Evolutionary conservation across 2,329 filamentous ascomycete species (phyloP).

Genomic region (Pleoardoris graminearum): DNA sequence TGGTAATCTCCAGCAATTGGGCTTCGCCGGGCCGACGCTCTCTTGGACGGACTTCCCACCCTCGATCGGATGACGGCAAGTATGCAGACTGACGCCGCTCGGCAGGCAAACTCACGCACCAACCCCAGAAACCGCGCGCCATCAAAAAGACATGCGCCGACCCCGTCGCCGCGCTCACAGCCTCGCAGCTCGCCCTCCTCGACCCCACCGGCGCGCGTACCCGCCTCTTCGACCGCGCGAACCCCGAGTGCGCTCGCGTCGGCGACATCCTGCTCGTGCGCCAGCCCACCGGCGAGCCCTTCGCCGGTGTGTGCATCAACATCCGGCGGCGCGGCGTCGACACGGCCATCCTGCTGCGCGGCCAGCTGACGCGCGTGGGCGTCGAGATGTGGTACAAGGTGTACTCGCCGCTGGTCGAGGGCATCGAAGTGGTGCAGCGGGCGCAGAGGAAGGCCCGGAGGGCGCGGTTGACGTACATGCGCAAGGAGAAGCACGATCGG

Average conservation of each 20-base stretch:
- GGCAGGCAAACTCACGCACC: constrained; percentile 1
- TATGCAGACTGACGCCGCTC: constrained; percentile 11
- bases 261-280: constrained; percentile 93
- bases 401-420: constrained; percentile 84
- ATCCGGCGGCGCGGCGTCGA: constrained; percentile 86
- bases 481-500: constrained; percentile 50
- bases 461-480: constrained; percentile 88
- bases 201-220: constrained; percentile 85
- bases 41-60: too few species aligned
- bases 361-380: constrained; percentile 81
- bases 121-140: constrained; percentile 54
- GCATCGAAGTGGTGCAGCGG: constrained; percentile 91
- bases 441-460: constrained; percentile 81
- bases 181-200: constrained; percentile 70
- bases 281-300: constrained; percentile 82
- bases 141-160: constrained; percentile 62
- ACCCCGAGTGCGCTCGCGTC: constrained; percentile 76
- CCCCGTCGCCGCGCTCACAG: constrained; percentile 69
- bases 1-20: too few species aligned
- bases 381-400: constrained; percentile 99
- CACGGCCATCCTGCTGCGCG: constrained; percentile 82
- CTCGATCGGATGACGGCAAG: too few species aligned
- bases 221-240: constrained; percentile 76
- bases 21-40: too few species aligned
- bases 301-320: constrained; percentile 83